Conservation (phyloP, 192 early-diverging fungal species). For the Jimgerdemannia lactiflua region DNA sequence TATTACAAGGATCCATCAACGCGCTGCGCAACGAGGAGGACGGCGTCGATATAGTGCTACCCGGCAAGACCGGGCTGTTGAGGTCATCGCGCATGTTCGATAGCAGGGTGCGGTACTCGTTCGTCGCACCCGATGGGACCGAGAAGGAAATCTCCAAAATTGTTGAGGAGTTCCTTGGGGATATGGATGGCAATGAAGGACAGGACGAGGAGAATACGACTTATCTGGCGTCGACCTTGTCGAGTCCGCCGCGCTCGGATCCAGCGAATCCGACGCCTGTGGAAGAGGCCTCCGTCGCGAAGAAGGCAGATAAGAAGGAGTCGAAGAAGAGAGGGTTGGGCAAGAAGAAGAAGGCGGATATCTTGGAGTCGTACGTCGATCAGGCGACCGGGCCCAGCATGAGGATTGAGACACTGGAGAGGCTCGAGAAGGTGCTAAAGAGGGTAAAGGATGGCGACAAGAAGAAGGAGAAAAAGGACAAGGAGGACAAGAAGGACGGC, state of each 20-base stretch:
- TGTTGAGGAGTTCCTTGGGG: neutral
- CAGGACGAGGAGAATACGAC: neutral
- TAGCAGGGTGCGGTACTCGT: constrained; percentile 1
- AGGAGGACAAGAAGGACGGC: neutral
- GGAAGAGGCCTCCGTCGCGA: neutral
- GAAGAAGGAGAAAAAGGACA: neutral
- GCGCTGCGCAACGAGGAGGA: neutral
- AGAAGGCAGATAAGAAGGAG: neutral
- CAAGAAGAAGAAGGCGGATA: neutral
- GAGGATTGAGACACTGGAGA: neutral
- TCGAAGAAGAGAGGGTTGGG: neutral
- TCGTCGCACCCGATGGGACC: neutral
- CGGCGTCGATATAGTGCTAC: neutral
- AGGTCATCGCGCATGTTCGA: neutral
- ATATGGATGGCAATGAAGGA: neutral
- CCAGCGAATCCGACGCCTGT: neutral
- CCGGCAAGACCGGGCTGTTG: neutral
- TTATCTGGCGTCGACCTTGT: neutral
- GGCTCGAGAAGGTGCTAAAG: neutral
- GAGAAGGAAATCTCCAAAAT: neutral
- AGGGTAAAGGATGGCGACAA: neutral
- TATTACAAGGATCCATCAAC: neutral
- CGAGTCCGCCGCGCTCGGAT: neutral
- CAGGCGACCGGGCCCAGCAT: neutral
- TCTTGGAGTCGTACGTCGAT: neutral